Conservation (phyloP, 2,329 filamentous ascomycete species). For the Penicillium janthinellum region DNA sequence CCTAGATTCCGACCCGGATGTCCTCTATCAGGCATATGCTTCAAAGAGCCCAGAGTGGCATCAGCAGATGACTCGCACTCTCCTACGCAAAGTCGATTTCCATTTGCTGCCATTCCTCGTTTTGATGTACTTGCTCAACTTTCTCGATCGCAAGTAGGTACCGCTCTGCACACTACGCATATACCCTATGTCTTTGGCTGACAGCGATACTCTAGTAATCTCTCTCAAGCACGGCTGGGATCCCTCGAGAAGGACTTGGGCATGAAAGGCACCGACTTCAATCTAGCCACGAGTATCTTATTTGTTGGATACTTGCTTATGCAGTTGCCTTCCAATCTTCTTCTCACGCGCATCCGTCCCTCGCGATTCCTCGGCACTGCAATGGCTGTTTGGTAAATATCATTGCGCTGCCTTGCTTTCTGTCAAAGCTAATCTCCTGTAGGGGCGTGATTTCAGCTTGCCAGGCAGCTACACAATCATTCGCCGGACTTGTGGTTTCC, state of each 20-base stretch:
- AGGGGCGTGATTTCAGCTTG: constrained; percentile 37
- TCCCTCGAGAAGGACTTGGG: constrained; percentile 56
- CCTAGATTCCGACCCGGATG: constrained; percentile 23
- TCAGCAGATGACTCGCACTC: constrained; percentile 25
- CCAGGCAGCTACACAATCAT: constrained; percentile 43
- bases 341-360: constrained; percentile 57
- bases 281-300: constrained; percentile 57
- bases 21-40: constrained; percentile 30
- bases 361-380: constrained; percentile 54
- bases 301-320: constrained; percentile 64
- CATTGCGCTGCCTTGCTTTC: background rate
- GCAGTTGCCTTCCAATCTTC: constrained; percentile 63
- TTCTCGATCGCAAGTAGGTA: constrained; percentile 35
- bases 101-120: constrained; percentile 34
- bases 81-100: constrained; percentile 32
- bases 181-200: background rate
- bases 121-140: constrained; percentile 37
- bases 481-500: constrained; percentile 43
- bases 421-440: background rate
- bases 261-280: constrained; percentile 61
- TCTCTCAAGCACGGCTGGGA: constrained; percentile 58
- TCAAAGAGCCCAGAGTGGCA: constrained; percentile 32
- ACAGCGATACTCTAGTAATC: constrained; percentile 39
- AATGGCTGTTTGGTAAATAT: constrained; percentile 34
- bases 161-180: too few species aligned